These are phyloP conservation scores for Heritiera fomes DNA, from an alignment of 345 rosid species.

Conservation along the genomic window DNA sequence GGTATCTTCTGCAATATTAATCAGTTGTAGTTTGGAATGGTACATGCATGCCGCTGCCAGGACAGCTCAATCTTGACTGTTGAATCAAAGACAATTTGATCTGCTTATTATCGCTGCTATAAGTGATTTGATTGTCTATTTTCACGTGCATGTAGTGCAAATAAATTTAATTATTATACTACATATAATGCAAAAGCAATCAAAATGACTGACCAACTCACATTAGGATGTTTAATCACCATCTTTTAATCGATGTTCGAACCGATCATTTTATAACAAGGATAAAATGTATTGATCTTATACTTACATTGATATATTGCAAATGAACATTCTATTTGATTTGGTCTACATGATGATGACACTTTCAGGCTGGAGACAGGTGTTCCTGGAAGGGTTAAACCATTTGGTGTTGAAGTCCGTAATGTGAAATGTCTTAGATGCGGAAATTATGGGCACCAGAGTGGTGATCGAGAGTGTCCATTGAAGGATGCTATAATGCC, in stretches of 20 bases:
- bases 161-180: neutral
- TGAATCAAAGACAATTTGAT: neutral
- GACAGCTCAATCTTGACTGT: neutral
- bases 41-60: neutral
- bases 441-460: slow-evolving; percentile 90
- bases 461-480: slow-evolving; percentile 98
- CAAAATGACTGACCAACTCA: neutral
- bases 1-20: neutral
- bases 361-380: slow-evolving; percentile 85
- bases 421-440: slow-evolving; percentile 94
- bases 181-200: neutral
- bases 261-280: neutral
- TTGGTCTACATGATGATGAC: slow-evolving; percentile 1
- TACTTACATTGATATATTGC: neutral
- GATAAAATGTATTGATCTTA: neutral
- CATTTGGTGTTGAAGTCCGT: slow-evolving; percentile 89
- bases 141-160: neutral
- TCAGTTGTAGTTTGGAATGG: neutral
- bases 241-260: neutral
- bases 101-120: neutral
- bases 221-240: neutral
- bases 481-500: slow-evolving; percentile 97
- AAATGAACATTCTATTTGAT: slow-evolving; percentile 3
- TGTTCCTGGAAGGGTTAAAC: slow-evolving; percentile 71
- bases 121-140: neutral